Percentiles rank a stretch among this genome's conserved stretches.
Conservation (phyloP, 371 early-diverging fungal species). For the Blyttiomyces sp. region DNA sequence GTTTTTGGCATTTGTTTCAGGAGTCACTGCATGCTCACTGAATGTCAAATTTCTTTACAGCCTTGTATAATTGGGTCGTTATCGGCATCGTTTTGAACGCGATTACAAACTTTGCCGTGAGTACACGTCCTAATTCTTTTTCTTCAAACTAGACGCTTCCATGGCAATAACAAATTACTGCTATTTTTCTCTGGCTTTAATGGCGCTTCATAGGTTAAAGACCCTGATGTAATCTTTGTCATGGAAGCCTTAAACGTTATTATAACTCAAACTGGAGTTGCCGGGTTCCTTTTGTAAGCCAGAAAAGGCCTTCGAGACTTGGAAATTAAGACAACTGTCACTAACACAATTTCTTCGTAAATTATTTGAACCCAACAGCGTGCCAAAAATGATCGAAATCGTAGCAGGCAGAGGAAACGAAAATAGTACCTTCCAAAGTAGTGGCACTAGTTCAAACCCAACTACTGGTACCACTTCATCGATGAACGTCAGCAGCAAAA, state of each 20-base stretch:
- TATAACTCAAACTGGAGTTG: slow-evolving; percentile 12
- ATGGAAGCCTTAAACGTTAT: slow-evolving; percentile 14
- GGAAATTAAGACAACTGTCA: not conserved
- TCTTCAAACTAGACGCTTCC: not conserved
- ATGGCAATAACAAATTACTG: not conserved
- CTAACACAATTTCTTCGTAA: not conserved
- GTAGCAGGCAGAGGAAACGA: not conserved
- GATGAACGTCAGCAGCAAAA: no score
- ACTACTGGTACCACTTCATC: no score
- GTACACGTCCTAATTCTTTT: not conserved
- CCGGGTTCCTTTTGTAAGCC: slow-evolving; percentile 6
- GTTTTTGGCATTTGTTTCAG: no score
- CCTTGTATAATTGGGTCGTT: slow-evolving; percentile 18
- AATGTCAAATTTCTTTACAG: no score
- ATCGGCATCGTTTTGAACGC: slow-evolving; percentile 11
- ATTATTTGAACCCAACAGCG: not conserved
- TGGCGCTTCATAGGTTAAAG: not conserved
- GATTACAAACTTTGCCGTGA: not conserved
- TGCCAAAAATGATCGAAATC: not conserved
- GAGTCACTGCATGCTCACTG: not conserved
- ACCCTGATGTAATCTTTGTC: slow-evolving; percentile 12
- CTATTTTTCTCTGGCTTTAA: not conserved
- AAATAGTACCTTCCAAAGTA: not conserved
- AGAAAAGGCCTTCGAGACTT: not conserved
- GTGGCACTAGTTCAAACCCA: no score